Conservation (phyloP, 78 protist genomes). For the Dictyostelium capitatum region DNA sequence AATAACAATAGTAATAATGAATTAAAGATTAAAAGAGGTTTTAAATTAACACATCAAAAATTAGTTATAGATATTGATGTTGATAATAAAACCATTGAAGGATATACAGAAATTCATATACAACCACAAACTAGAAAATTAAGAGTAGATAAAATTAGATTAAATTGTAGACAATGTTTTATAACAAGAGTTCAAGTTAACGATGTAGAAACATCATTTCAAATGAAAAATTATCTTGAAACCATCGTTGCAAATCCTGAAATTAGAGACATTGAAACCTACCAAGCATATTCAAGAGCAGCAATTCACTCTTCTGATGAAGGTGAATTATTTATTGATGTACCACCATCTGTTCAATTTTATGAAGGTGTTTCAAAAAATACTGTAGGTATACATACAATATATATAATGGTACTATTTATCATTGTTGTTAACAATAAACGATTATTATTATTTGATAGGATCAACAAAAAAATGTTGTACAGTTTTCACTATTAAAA, state of each 20-base stretch:
- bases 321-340: slow-evolving; percentile 64
- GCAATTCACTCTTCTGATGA: slow-evolving; percentile 60
- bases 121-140: slow-evolving; percentile 69
- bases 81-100: slow-evolving; percentile 27
- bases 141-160: slow-evolving; percentile 44
- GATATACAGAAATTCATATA: slow-evolving; percentile 57
- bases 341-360: slow-evolving; percentile 56
- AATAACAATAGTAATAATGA: background rate
- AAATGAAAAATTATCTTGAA: slow-evolving; percentile 46
- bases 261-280: slow-evolving; percentile 43
- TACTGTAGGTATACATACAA: background rate
- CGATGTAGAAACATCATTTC: slow-evolving; percentile 43
- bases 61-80: slow-evolving; percentile 67
- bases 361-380: slow-evolving; percentile 21
- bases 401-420: too few species aligned
- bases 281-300: slow-evolving; percentile 49
- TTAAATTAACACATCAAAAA: slow-evolving; percentile 64
- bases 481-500: slow-evolving; percentile 58
- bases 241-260: slow-evolving; percentile 29
- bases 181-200: slow-evolving; percentile 30
- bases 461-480: slow-evolving; percentile 16
- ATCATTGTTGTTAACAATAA: background rate
- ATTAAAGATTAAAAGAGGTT: slow-evolving; percentile 39
- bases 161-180: slow-evolving; percentile 49
- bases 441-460: background rate